Evolutionary conservation across 495 filamentous ascomycete species (phyloP).

Genomic region (Elasticomyces elasticus): DNA sequence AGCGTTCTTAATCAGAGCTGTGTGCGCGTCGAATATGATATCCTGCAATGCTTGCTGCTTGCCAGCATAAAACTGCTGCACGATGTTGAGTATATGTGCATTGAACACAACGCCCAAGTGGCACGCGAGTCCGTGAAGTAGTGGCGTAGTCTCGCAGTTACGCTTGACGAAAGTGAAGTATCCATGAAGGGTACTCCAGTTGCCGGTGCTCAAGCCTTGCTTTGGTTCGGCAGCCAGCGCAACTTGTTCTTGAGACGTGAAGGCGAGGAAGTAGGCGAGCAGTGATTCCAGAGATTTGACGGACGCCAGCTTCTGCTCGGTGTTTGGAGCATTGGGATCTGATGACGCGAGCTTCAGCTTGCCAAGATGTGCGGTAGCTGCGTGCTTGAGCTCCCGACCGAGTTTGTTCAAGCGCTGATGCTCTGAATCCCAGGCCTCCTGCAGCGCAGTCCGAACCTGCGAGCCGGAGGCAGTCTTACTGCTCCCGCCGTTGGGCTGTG

Average conservation of each 20-base stretch:
- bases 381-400: slow-evolving; percentile 22
- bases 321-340: background rate
- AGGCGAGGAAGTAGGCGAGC: slow-evolving; percentile 20
- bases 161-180: slow-evolving; percentile 17
- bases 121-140: slow-evolving; percentile 9
- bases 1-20: slow-evolving; percentile 17
- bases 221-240: slow-evolving; percentile 10
- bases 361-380: slow-evolving; percentile 8
- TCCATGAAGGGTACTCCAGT: slow-evolving; percentile 14
- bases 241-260: slow-evolving; percentile 16
- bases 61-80: background rate
- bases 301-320: slow-evolving; percentile 15
- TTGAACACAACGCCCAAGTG: slow-evolving; percentile 11
- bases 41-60: slow-evolving; percentile 1
- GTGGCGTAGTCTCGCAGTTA: slow-evolving; percentile 7
- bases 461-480: background rate
- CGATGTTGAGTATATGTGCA: slow-evolving; percentile 5
- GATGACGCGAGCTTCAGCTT: background rate
- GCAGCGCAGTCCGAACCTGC: background rate
- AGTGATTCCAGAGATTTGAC: slow-evolving; percentile 19
- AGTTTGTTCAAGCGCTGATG: slow-evolving; percentile 15
- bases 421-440: slow-evolving; percentile 16
- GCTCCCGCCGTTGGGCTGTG: background rate
- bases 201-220: background rate
- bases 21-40: slow-evolving; percentile 21